Evolutionary conservation across 1,284 basidiomycete species (phyloP), one percentile per base, ranked within the genome.

Genomic region (Puccinia triticina): DNA sequence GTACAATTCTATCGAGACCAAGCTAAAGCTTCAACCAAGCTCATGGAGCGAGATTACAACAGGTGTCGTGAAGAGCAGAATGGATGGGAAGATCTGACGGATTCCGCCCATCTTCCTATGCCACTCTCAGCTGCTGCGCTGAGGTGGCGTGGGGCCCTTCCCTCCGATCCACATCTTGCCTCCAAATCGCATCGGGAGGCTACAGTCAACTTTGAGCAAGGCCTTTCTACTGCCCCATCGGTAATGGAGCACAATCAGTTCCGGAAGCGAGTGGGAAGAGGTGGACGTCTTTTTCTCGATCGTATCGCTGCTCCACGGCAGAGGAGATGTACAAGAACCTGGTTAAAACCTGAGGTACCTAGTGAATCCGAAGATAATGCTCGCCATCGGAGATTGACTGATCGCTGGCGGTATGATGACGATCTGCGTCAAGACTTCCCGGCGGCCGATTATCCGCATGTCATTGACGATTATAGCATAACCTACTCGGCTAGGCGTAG

Each of bases 61-160:
- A 89, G 89, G 69, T 91, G 91, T 86, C 93, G 92, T 71, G 87
- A 88, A 73, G 84, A 83, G 78, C 93, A 96, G 85, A 90, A 92
- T 78, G 90, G 91, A 64, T 96, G 94, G 92, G 94, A 96, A 85
- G 94, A 96, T 85, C 89, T 90, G 77, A 90, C 93, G 84, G 94
- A 95, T 87, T 92, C 93, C 92, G 91, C 90, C 84, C 91, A 83
- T 92, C 93, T 91, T 91, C 93, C 88, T 32, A 83, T 87, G 26
- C 86, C 86, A 4, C 77, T 87, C 88, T 89, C 85, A 85, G 91
- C 67, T 85, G 89, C 88, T 88, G 43, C 84, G 85, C 82, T 87
- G 84, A 55, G 86, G 87, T 86, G 87, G 88, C 82, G 87, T 87
- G 84, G 88, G 16, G 82, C 88, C 76, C 84, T 85, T 18, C 83